Base-by-base conservation (phyloP, 805 yeast genomes). In the Spathaspora boniae region DNA sequence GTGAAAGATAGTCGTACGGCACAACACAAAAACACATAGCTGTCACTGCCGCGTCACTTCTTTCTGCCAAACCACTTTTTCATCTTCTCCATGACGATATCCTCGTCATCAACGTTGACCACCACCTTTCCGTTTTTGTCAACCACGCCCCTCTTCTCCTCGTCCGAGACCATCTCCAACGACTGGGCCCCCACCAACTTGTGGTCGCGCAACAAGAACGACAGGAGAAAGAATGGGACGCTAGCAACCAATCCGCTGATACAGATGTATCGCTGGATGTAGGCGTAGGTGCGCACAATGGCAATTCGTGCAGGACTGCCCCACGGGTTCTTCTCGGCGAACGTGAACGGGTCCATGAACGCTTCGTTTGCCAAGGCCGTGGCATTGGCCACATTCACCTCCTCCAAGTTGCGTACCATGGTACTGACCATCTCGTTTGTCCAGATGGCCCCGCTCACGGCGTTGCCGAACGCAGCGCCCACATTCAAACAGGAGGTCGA, bases 391-490 rank as follows among this genome's bases (percentile, higher is more conserved):
- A 33, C 35, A 11, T 24, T 35, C 18, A 28, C 15, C 6, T 33
- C 9, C 15, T 51, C 48, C 38, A 60, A 48, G 37, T 68, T 48
- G 31, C 60, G 54, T 21, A 48, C 37, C 32, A 77, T 54, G 46
- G 68, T 50, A 16, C 51, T 48, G 50, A 76, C 81, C 48, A 82
- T 59, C 11, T 67, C 50, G 44, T 80, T 76, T n/a, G 84, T 75
- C 86, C 86, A 82, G 26, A 82, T 67, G 21, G 86, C 86, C 44
- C 86, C 86, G 16, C 83, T 68, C 16, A 82, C 71, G 16, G 81
- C 58, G 25, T 70, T 57, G 16, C 87, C 88, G 32, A 81, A 45
- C 4, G 84, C 83, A 6, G 75, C 53, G 3, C 88, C 88, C 36
- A 82, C 65, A 44, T 73, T 70, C 53, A 78, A 79, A 17, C 72